These are phyloP conservation scores for Leccinum subtestaceum DNA, from an alignment of 768 basidiomycete genomes.

Conservation along the genomic window DNA sequence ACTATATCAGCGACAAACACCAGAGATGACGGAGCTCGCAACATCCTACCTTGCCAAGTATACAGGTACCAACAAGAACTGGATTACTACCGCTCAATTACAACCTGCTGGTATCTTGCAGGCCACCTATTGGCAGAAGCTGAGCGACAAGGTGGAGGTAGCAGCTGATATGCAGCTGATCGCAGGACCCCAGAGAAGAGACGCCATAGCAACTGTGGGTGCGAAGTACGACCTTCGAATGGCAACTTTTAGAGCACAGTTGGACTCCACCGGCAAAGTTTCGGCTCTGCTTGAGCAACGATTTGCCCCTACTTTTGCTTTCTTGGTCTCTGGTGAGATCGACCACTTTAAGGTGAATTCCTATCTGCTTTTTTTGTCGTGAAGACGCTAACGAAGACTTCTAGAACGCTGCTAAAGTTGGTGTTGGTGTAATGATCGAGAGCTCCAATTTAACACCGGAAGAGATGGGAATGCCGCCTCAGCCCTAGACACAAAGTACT, in stretches of 20 bases:
- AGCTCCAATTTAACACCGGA: slow-evolving; percentile 75
- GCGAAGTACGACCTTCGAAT: slow-evolving; percentile 96
- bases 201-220: slow-evolving; percentile 90
- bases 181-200: slow-evolving; percentile 75
- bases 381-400: background rate
- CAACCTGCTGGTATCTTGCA: slow-evolving; percentile 82
- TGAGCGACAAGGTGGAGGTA: slow-evolving; percentile 96
- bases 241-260: slow-evolving; percentile 90
- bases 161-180: slow-evolving; percentile 89
- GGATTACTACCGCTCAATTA: slow-evolving; percentile 92
- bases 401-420: slow-evolving; percentile 91
- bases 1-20: slow-evolving; percentile 76
- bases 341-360: slow-evolving; percentile 91
- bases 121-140: slow-evolving; percentile 94
- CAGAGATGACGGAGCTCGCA: slow-evolving; percentile 64
- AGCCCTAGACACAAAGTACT: slow-evolving; percentile 37
- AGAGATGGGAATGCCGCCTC: slow-evolving; percentile 71
- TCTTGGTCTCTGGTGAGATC: slow-evolving; percentile 94
- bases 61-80: slow-evolving; percentile 66
- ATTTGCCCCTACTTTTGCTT: slow-evolving; percentile 92
- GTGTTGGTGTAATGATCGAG: slow-evolving; percentile 98
- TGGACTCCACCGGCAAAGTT: slow-evolving; percentile 94
- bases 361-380: background rate
- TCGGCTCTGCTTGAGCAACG: slow-evolving; percentile 93
- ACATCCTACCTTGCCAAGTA: slow-evolving; percentile 82